These are phyloP conservation scores for Sanghuangporus weigelae DNA, from an alignment of 1,284 basidiomycete genomes.

Conservation along the genomic window DNA sequence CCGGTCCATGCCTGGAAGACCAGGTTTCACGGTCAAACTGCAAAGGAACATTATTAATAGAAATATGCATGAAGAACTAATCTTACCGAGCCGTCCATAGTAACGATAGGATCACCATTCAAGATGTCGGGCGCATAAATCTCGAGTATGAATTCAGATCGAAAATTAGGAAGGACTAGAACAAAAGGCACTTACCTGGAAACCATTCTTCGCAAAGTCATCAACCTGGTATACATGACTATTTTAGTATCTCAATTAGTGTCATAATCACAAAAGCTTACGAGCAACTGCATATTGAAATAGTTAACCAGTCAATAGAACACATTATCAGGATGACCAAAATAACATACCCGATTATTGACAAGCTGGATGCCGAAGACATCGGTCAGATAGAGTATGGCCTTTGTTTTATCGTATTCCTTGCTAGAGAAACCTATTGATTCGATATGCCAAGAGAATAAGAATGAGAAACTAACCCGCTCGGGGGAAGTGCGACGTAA, in stretches of 20 bases:
- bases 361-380: constrained; percentile 57
- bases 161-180: neutral
- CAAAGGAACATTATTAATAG: neutral
- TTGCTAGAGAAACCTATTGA: neutral
- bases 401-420: constrained; percentile 49
- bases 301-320: neutral
- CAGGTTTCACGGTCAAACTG: constrained; percentile 44
- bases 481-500: constrained; percentile 43
- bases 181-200: constrained; percentile 37
- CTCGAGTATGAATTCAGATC: constrained; percentile 21
- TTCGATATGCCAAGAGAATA: no score
- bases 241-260: neutral
- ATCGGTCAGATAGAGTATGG: constrained; percentile 54
- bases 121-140: constrained; percentile 55
- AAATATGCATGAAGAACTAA: constrained; percentile 15
- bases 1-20: constrained; percentile 42
- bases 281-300: neutral
- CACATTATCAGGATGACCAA: constrained; percentile 11
- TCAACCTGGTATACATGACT: constrained; percentile 37
- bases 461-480: constrained; percentile 6
- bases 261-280: neutral
- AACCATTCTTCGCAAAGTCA: constrained; percentile 69
- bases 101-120: constrained; percentile 49
- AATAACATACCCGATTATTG: constrained; percentile 43
- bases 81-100: constrained; percentile 32